These are phyloP conservation scores for Aureobasidium mangrovei DNA, from an alignment of 2,329 filamentous ascomycete genomes.

Conservation along the genomic window DNA sequence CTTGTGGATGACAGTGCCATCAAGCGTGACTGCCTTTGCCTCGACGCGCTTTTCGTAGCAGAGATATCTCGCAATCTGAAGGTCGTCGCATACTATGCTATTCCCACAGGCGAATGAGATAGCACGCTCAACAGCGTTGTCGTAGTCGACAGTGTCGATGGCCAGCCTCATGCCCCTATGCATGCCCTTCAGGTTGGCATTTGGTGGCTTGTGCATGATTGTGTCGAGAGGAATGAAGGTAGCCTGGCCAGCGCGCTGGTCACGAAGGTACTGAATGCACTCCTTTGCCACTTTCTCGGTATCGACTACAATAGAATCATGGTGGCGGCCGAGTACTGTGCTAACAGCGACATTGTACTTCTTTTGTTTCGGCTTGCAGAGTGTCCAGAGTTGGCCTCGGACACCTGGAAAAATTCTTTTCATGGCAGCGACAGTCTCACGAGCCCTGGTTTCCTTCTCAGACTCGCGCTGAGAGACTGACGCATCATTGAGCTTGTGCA, in stretches of 20 bases:
- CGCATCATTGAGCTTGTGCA: slow-evolving; percentile 73
- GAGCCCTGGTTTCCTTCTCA: slow-evolving; percentile 67
- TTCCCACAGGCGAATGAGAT: slow-evolving; percentile 94
- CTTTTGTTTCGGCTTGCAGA: slow-evolving; percentile 94
- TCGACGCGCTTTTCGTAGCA: slow-evolving; percentile 78
- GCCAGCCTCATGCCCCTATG: slow-evolving; percentile 75
- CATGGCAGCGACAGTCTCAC: slow-evolving; percentile 75
- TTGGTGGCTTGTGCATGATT: slow-evolving; percentile 87
- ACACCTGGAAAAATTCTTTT: slow-evolving; percentile 90
- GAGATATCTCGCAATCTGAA: slow-evolving; percentile 79
- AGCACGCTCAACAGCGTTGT: slow-evolving; percentile 76
- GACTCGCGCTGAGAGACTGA: slow-evolving; percentile 79
- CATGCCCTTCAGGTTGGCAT: slow-evolving; percentile 83
- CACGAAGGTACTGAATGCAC: slow-evolving; percentile 88
- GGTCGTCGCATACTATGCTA: slow-evolving; percentile 84
- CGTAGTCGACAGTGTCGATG: slow-evolving; percentile 94
- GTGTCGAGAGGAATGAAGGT: slow-evolving; percentile 96
- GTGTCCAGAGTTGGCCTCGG: slow-evolving; percentile 77
- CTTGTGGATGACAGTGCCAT: slow-evolving; percentile 96
- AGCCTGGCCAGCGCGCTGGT: slow-evolving; percentile 76
- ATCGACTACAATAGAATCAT: slow-evolving; percentile 90
- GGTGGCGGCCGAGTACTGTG: slow-evolving; percentile 83
- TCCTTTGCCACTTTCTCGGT: slow-evolving; percentile 89
- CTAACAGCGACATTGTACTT: slow-evolving; percentile 92
- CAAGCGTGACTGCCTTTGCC: slow-evolving; percentile 87